These are phyloP conservation scores for Luffa aegyptiaca DNA, from an alignment of 306 rosid genomes.

Conservation along the genomic window DNA sequence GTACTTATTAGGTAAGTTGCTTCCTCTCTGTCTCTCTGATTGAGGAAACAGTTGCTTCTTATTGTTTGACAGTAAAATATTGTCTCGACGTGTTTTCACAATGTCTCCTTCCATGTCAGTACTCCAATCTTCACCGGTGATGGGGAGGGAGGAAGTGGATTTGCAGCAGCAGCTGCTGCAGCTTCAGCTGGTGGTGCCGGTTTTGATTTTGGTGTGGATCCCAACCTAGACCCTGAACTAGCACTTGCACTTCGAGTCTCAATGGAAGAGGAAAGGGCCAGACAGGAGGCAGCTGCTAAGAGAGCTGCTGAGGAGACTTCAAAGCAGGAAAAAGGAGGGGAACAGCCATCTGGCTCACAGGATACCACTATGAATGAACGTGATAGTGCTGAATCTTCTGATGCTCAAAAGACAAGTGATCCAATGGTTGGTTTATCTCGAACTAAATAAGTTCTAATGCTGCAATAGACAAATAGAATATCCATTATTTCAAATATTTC, in stretches of 20 bases:
- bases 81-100: neutral
- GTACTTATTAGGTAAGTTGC: constrained; percentile 52
- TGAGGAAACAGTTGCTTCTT: neutral
- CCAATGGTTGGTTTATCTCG: constrained; percentile 25
- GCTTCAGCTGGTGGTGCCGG: constrained; percentile 94
- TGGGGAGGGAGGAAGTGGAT: constrained; percentile 94
- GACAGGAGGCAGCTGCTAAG: constrained; percentile 99
- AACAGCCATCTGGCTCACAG: constrained; percentile 54
- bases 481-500: neutral
- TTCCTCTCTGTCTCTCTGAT: neutral
- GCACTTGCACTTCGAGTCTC: constrained; percentile 99
- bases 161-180: constrained; percentile 88
- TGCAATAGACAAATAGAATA: neutral
- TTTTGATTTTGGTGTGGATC: constrained; percentile 96
- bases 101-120: constrained; percentile 28
- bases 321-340: constrained; percentile 72
- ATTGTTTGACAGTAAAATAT: neutral
- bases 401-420: constrained; percentile 56
- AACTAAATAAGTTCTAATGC: neutral
- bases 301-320: constrained; percentile 84
- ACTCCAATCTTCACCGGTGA: constrained; percentile 96
- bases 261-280: constrained; percentile 99
- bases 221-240: constrained; percentile 94
- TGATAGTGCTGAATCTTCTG: constrained; percentile 45
- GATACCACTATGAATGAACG: constrained; percentile 83